Conservation (phyloP, 257 asterid genomes). For the Fraxinus excelsior region DNA sequence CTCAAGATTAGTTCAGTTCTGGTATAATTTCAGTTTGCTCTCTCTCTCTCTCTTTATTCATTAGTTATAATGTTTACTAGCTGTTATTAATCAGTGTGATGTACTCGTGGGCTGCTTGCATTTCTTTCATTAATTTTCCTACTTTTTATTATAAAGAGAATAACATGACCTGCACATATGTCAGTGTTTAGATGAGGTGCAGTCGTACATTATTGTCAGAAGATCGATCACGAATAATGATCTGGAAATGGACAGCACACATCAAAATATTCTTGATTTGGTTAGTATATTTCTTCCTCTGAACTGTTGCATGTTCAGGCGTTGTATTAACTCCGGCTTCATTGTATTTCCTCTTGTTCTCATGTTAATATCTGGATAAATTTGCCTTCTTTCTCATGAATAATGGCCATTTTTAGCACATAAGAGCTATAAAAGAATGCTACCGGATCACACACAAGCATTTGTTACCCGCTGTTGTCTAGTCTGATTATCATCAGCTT, state of each 20-base stretch:
- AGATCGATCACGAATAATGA: conserved; percentile 54
- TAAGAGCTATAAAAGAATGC: background rate
- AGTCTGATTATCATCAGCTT: background rate
- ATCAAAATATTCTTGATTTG: conserved; percentile 51
- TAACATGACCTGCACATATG: conserved; percentile 25
- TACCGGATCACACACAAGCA: background rate
- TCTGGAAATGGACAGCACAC: conserved; percentile 33
- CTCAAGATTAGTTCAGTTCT: conserved; percentile 62
- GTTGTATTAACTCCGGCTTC: background rate
- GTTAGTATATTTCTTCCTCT: conserved; percentile 47
- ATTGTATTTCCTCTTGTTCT: background rate
- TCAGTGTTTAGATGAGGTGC: conserved; percentile 94
- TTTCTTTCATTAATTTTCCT: background rate
- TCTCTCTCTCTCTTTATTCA: background rate
- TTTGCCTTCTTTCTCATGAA: background rate
- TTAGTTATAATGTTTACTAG: background rate
- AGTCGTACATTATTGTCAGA: conserved; percentile 73
- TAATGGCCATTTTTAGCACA: background rate
- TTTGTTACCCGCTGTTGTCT: background rate
- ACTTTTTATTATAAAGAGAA: conserved; percentile 21
- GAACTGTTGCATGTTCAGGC: conserved; percentile 4
- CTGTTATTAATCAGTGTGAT: background rate
- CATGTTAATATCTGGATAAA: conserved; percentile 3
- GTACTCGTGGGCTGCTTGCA: background rate
- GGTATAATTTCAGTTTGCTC: conserved; percentile 42